A percentile compares a stretch with the other conserved stretches of the same genome.
Evolutionary conservation across 73 alveolate genomes (phyloP).

Genomic region (Tetrahymena malaccensis): DNA sequence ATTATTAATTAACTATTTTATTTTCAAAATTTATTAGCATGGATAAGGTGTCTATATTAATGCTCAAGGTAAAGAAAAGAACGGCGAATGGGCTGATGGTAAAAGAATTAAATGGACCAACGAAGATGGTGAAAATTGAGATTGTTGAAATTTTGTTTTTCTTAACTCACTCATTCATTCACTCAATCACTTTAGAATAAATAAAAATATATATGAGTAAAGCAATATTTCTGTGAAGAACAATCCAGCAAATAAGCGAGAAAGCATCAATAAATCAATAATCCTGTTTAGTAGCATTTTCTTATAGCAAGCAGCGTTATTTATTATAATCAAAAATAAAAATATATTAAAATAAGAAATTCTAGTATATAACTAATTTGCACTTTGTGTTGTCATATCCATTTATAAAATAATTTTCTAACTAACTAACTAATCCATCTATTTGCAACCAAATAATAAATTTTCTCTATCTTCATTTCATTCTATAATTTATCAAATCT

Average conservation of each 20-base stretch:
- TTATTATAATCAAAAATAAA: neutral
- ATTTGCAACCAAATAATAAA: too few relatives aligned
- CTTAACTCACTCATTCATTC: neutral
- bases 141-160: neutral
- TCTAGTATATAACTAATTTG: neutral
- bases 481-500: too few relatives aligned
- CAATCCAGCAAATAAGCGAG: neutral
- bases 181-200: neutral
- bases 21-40: slow-evolving; percentile 51
- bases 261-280: too few relatives aligned
- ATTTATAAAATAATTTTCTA: neutral
- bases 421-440: neutral
- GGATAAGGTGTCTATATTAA: slow-evolving; percentile 60
- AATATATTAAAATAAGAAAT: neutral
- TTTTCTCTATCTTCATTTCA: too few relatives aligned
- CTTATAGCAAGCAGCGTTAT: neutral
- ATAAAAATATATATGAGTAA: neutral
- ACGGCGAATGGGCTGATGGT: slow-evolving; percentile 67
- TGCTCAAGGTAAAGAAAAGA: slow-evolving; percentile 35
- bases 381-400: neutral
- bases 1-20: too few relatives aligned
- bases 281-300: neutral
- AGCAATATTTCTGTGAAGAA: neutral
- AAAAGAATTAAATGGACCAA: slow-evolving; percentile 47
- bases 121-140: slow-evolving; percentile 8